Conservation (phyloP, 2,329 filamentous ascomycete species). For the Chaetomiaceae sp. region DNA sequence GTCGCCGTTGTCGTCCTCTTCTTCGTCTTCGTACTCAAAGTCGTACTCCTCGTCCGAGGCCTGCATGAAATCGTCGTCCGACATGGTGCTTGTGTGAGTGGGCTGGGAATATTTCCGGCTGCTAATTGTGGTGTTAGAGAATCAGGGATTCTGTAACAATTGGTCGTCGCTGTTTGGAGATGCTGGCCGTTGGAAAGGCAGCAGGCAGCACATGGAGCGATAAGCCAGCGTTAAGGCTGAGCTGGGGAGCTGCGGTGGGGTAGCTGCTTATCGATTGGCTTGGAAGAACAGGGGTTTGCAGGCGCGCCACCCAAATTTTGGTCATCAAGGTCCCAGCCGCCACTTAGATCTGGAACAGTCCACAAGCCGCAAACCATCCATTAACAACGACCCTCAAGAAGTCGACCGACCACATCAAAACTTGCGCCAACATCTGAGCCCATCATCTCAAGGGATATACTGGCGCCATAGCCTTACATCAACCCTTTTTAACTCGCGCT, state of each 20-base stretch:
- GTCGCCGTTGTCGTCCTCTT: slow-evolving; percentile 81
- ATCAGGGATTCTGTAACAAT: background rate
- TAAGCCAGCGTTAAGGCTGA: slow-evolving; percentile 14
- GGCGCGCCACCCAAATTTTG: slow-evolving; percentile 7
- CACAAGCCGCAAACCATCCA: background rate
- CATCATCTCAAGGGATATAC: too few relatives aligned
- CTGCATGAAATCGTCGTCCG: slow-evolving; percentile 91
- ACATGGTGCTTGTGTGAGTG: slow-evolving; percentile 51
- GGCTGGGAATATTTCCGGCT: too few relatives aligned
- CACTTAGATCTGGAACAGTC: background rate
- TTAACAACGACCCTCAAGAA: background rate
- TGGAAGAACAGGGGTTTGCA: background rate
- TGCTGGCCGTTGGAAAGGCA: background rate
- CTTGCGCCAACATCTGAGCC: too few relatives aligned
- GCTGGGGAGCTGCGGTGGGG: slow-evolving; percentile 17
- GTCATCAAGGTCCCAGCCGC: slow-evolving; percentile 10
- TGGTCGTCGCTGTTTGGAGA: background rate
- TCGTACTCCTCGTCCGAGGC: slow-evolving; percentile 91
- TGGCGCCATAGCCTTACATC: background rate
- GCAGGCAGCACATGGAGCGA: slow-evolving; percentile 2
- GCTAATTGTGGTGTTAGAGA: background rate
- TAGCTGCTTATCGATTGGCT: slow-evolving; percentile 17
- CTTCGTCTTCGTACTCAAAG: slow-evolving; percentile 91
- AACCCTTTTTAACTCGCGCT: background rate
- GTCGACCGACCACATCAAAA: background rate